phyloP scores from a whole-genome alignment of 2,329 filamentous ascomycete species.

The Clarireedia homoeocarpa region DNA sequence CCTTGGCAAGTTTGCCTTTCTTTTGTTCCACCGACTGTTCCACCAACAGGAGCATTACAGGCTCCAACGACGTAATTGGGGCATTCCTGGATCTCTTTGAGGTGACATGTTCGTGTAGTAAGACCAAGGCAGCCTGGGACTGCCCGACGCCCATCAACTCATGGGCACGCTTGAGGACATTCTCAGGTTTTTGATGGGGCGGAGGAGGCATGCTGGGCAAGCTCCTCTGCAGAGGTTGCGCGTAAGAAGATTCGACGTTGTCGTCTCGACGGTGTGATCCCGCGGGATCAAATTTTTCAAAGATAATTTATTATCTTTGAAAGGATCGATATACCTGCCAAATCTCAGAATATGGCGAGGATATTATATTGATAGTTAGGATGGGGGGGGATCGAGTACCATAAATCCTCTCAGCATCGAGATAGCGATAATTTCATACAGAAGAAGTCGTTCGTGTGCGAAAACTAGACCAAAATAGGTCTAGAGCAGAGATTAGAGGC shows the following conservation, averaged over 20 bases:
- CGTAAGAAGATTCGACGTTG: not conserved
- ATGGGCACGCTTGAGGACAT: constrained; percentile 96
- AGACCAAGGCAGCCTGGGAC: constrained; percentile 80
- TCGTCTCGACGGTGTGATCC: not conserved
- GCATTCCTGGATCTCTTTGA: constrained; percentile 97
- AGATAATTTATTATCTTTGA: constrained; percentile 7
- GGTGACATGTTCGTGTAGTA: constrained; percentile 98
- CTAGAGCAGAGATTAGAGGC: not conserved
- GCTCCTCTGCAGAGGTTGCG: constrained; percentile 11
- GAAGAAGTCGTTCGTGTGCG: constrained; percentile 6
- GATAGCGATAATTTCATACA: constrained; percentile 5
- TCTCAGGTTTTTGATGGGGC: constrained; percentile 95
- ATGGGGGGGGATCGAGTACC: not conserved
- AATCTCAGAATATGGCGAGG: not conserved
- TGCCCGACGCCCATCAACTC: constrained; percentile 98
- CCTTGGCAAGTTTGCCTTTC: constrained; percentile 97
- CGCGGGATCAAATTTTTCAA: not conserved
- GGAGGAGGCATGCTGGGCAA: constrained; percentile 59
- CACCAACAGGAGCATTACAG: constrained; percentile 96
- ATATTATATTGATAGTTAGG: constrained; percentile 5
- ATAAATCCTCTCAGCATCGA: not conserved
- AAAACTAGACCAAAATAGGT: not conserved
- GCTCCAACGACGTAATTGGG: constrained; percentile 91
- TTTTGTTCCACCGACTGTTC: constrained; percentile 94
- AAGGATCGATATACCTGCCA: not conserved